phyloP scores from a whole-genome alignment of 1,139 yeast species.

The Lizanozyma gosingica region DNA sequence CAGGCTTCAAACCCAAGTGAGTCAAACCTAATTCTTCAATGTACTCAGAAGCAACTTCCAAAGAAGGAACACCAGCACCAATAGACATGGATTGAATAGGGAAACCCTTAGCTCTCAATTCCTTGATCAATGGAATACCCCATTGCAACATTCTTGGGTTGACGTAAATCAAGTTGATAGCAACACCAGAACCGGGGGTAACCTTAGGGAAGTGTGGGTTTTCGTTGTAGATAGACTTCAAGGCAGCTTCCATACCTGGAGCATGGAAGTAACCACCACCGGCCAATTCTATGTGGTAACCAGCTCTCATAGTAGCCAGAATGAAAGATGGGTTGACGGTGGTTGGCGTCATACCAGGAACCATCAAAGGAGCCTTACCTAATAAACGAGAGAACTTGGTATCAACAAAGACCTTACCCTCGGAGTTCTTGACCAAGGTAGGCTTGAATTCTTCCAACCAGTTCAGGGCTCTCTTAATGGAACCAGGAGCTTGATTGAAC shows the following conservation, averaged over 20 bases:
- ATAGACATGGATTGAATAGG: conserved; percentile 94
- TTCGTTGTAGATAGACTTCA: conserved; percentile 52
- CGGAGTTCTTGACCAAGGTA: conserved; percentile 60
- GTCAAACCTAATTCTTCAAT: conserved; percentile 87
- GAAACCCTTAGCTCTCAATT: conserved; percentile 82
- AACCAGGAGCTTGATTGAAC: conserved; percentile 57
- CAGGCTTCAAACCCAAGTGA: conserved; percentile 95
- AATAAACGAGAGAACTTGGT: conserved; percentile 88
- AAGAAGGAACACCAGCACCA: conserved; percentile 99
- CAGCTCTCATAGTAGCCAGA: conserved; percentile 88
- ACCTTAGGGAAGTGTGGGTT: conserved; percentile 20
- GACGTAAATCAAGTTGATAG: conserved; percentile 87
- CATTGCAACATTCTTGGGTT: conserved; percentile 97
- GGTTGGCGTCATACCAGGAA: conserved; percentile 99
- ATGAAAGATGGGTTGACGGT: conserved; percentile 93
- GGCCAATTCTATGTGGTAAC: conserved; percentile 94
- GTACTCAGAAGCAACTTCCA: conserved; percentile 95
- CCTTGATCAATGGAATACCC: conserved; percentile 94
- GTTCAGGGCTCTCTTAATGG: conserved; percentile 76
- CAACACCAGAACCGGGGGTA: conserved; percentile 82
- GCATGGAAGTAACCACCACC: conserved; percentile 97
- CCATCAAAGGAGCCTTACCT: conserved; percentile 94
- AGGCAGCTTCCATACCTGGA: conserved; percentile 60
- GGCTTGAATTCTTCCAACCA: conserved; percentile 92
- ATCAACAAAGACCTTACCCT: conserved; percentile 75